These are phyloP conservation scores for Leccinum solheimii DNA, from an alignment of 1,284 basidiomycete species.

Conservation along the genomic window DNA sequence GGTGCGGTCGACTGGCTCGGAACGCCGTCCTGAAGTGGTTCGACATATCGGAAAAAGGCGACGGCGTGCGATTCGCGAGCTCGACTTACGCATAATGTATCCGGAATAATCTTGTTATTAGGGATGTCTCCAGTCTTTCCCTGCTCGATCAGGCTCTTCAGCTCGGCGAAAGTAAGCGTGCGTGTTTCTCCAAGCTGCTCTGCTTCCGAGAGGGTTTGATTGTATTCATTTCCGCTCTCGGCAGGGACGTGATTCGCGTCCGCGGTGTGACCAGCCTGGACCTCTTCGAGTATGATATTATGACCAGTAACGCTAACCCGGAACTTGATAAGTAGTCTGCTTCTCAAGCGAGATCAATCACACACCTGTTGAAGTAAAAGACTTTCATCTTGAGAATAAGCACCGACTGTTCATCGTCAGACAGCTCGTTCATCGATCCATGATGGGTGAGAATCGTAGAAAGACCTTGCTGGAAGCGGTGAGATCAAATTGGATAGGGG, in stretches of 20 bases:
- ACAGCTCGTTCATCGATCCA: slow-evolving; percentile 36
- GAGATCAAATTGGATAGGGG: neutral
- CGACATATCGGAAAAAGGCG: slow-evolving; percentile 5
- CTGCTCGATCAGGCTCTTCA: slow-evolving; percentile 67
- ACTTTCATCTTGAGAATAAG: slow-evolving; percentile 54
- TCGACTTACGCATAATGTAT: slow-evolving; percentile 57
- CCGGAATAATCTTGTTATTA: slow-evolving; percentile 70
- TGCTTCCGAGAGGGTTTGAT: slow-evolving; percentile 4
- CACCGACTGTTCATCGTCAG: slow-evolving; percentile 46
- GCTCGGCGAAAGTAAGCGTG: slow-evolving; percentile 61
- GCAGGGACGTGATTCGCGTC: slow-evolving; percentile 7
- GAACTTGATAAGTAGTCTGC: slow-evolving; percentile 6
- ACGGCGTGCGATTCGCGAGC: neutral
- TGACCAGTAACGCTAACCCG: slow-evolving; percentile 38
- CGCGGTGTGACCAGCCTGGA: slow-evolving; percentile 15
- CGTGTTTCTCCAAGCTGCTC: slow-evolving; percentile 37
- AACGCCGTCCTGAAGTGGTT: slow-evolving; percentile 42
- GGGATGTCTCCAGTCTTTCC: slow-evolving; percentile 72
- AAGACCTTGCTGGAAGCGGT: slow-evolving; percentile 56
- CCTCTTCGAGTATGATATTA: slow-evolving; percentile 23
- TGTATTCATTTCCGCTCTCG: slow-evolving; percentile 26
- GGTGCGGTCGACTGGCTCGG: slow-evolving; percentile 54
- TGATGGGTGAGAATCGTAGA: slow-evolving; percentile 49
- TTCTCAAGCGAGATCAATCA: slow-evolving; percentile 8
- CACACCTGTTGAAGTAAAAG: slow-evolving; percentile 73